These are phyloP conservation scores for Trichoderma guizhouense DNA, from an alignment of 2,329 filamentous ascomycete species.

Conservation along the genomic window DNA sequence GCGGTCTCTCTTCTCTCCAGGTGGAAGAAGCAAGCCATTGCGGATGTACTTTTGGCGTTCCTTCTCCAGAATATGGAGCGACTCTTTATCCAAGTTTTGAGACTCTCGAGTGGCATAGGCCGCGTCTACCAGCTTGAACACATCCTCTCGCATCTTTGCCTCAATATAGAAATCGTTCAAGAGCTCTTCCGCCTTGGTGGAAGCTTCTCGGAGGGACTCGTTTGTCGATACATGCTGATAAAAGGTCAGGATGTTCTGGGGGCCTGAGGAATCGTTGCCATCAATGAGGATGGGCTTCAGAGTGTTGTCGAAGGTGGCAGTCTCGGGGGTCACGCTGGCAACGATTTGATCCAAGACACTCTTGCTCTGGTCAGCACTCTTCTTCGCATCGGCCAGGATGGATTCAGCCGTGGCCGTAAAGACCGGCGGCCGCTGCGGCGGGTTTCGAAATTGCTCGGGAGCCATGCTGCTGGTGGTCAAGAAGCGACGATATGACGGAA, in stretches of 20 bases:
- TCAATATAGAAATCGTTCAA: conserved; percentile 77
- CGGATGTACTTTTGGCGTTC: conserved; percentile 73
- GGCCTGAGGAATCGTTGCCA: conserved; percentile 62
- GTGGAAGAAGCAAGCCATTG: conserved; percentile 70
- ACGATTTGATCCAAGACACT: conserved; percentile 65
- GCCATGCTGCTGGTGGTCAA: conserved; percentile 59
- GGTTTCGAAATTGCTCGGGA: conserved; percentile 64
- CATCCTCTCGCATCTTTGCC: conserved; percentile 75
- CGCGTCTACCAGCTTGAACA: conserved; percentile 65
- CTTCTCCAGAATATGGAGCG: conserved; percentile 69
- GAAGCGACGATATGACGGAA: conserved; percentile 31
- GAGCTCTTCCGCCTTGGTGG: conserved; percentile 70
- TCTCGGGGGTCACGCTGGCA: conserved; percentile 52
- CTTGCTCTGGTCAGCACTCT: conserved; percentile 61
- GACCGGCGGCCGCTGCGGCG: conserved; percentile 72
- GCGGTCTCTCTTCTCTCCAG: conserved; percentile 66
- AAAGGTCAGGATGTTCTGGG: conserved; percentile 68
- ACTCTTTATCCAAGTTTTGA: conserved; percentile 62
- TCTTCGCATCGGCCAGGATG: conserved; percentile 65
- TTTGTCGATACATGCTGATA: conserved; percentile 75
- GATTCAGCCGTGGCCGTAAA: conserved; percentile 72
- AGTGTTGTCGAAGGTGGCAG: conserved; percentile 54
- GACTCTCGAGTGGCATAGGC: conserved; percentile 52
- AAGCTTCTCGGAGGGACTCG: conserved; percentile 67
- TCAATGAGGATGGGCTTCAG: conserved; percentile 67